Evolutionary conservation across 768 basidiomycete genomes (phyloP), one percentile per base, ranked within the genome.

Genomic region (Mycena leptocephala): DNA sequence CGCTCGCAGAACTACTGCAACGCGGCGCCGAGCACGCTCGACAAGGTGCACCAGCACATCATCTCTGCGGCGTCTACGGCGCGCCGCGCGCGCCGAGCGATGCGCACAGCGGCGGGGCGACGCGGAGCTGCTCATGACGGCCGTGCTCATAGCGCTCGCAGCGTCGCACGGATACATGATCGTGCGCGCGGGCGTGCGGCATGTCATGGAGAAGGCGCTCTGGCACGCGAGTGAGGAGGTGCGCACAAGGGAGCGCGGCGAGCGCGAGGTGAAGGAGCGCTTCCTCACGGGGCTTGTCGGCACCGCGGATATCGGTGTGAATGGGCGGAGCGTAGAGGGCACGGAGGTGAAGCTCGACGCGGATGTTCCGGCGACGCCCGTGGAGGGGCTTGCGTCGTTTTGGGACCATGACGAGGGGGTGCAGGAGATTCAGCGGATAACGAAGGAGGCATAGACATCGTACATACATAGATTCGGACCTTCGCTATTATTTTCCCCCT

Each of bases 81-180:
- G 35, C 22, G 53, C 70, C 79, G 1, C 79, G 81, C 28, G 35
- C 69, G 43, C 62, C 67, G 51, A 64, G 53, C 43, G 72, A 64
- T 8, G 71, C 59, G 48, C 61, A 82, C 58, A 70, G 76, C 39
- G 80, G 83, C 8, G 84, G 83, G 22, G 90, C 88, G 14, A 90
- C 87, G 41, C 85, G 86, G 88, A 90, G 56, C 80, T 94, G 11
- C 84, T 96, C 10, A 75, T 93, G 72, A 92, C 92, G 37, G 93
- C 95, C 3, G 83, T 93, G 11, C 84, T 96, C 24, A 86, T 98
- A 51, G 95, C 96, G 2, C 89, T 99, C 48, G 89, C 91, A 5
- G 93, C 96, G n/a, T 95, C 93, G 56, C 98, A 99, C 83, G 94
- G 90, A n/a, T 98, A 93, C 85, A 86, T 97, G 72, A 76, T 96